Base-by-base conservation (phyloP, 2,329 filamentous ascomycete species). In the Colletotrichum graminicola region DNA sequence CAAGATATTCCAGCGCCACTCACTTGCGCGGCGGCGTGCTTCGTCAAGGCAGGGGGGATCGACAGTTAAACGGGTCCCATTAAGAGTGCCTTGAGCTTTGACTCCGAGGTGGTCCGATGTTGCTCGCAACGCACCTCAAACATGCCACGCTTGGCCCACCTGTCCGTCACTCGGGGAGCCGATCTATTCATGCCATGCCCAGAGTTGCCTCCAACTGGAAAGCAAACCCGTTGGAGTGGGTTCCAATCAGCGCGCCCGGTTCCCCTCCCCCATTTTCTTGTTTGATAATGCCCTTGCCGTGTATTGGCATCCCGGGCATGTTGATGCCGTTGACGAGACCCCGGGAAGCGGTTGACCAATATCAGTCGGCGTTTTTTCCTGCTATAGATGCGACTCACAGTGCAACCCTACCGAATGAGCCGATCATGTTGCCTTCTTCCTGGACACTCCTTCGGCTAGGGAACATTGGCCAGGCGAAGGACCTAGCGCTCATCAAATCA, bases 111-210 rank as follows among this genome's bases (percentile, higher is more conserved):
- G 68, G 71, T 68, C 66, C 65, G 70, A 65, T 47, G 67, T 72
- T 70, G 49, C 67, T 73, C 76, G 76, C 76, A 78, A 79, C 76
- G 71, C 71, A 73, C 71, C 72, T 78, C 76, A 78, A 77, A 78
- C 76, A 67, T 45, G 43, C 57, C 56, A 62, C 51, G 34, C 61
- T 61, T 66, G 72, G 64, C 52, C 39, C 54, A 65, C 43, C 62
- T 64, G 66, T 62, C 66, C 63, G 70, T 57, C 66, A 67, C 39
- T 72, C 63, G 26, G 63, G 60, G 49, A 43, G 59, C 55, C 67
- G 60, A 73, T 72, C 64, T 72, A 14, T 67, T 74, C 68, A 74
- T 73, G 73, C 73, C 47, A 67, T 71, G 57, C 26, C 59, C 34
- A 32, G 70, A 47, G 32, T 51, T 47, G 47, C 11, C n/a, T 56